These are phyloP conservation scores for Chlamydomonas reinhardtii DNA, from an alignment of 163 green algal species.

Conservation along the genomic window DNA sequence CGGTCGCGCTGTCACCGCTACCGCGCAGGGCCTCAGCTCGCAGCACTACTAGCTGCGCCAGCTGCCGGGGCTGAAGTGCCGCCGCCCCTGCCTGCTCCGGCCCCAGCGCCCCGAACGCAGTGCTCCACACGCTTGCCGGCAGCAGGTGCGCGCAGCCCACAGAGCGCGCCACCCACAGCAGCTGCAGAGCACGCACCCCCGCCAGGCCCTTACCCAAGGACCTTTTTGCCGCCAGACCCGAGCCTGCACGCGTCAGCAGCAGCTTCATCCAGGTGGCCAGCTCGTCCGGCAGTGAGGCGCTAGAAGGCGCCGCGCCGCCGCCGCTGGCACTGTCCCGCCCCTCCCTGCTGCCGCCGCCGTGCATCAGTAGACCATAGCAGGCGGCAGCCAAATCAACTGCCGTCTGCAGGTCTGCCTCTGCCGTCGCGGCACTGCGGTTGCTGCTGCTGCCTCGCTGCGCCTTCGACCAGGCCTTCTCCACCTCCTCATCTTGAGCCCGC, in stretches of 20 bases:
- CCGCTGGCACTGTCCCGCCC: no score
- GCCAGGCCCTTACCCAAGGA: no score
- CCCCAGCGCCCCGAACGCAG: background rate
- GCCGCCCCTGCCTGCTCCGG: no score
- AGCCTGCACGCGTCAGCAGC: background rate
- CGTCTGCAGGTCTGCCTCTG: background rate
- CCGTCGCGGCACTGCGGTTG: background rate
- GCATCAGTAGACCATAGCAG: constrained; percentile 24
- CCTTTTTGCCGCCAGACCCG: no score
- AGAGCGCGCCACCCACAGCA: constrained; percentile 13
- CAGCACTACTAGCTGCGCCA: constrained; percentile 32
- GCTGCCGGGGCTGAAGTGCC: constrained; percentile 9
- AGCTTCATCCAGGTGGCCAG: background rate
- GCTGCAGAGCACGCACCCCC: constrained; percentile 4
- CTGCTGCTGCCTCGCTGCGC: background rate
- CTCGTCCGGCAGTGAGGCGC: background rate
- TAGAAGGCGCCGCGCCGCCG: no score
- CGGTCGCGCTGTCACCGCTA: no score
- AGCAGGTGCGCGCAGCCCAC: background rate
- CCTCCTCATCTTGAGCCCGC: no score
- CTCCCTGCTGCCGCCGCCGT: background rate
- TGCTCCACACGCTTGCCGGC: background rate
- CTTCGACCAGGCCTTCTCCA: no score
- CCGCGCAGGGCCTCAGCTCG: background rate
- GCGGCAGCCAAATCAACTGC: background rate